Percentiles rank a stretch among this genome's conserved stretches.
phyloP scores from a whole-genome alignment of 1,139 yeast species.

The Pichia sp. region DNA sequence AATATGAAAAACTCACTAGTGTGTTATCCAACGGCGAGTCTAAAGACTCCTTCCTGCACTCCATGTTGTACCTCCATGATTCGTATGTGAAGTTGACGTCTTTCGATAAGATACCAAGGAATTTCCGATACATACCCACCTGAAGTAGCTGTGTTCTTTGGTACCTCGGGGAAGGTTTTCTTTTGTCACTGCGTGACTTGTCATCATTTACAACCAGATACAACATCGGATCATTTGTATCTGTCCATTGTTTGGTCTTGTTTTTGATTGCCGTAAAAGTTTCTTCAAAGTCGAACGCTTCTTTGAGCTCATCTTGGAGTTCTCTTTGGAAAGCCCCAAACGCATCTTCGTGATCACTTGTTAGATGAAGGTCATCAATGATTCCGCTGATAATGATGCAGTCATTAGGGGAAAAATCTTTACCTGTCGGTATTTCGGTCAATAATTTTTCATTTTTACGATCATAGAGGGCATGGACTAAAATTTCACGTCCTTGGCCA shows the following conservation, averaged over 20 bases:
- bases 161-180: conserved; percentile 47
- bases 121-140: conserved; percentile 50
- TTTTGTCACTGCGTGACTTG: conserved; percentile 23
- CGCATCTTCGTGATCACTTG: conserved; percentile 19
- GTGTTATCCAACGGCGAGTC: conserved; percentile 46
- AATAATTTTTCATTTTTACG: conserved; percentile 7
- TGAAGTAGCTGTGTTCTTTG: conserved; percentile 48
- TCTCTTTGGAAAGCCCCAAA: conserved; percentile 26
- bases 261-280: conserved; percentile 15
- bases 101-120: conserved; percentile 38
- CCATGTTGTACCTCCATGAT: conserved; percentile 44
- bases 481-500: conserved; percentile 58
- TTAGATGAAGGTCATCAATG: conserved; percentile 45
- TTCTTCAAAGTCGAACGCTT: conserved; percentile 20
- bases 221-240: conserved; percentile 21
- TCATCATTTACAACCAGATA: conserved; percentile 42
- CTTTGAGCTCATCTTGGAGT: conserved; percentile 14
- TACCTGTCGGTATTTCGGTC: neutral
- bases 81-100: conserved; percentile 30
- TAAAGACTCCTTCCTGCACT: conserved; percentile 42
- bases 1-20: conserved; percentile 36
- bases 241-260: conserved; percentile 22
- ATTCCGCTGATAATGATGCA: conserved; percentile 53
- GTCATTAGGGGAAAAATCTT: neutral
- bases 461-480: conserved; percentile 46